Percentiles rank a stretch among this genome's conserved stretches.
Evolutionary conservation across 306 rosid genomes (phyloP).

Genomic region (Cucurbita ficifolia): DNA sequence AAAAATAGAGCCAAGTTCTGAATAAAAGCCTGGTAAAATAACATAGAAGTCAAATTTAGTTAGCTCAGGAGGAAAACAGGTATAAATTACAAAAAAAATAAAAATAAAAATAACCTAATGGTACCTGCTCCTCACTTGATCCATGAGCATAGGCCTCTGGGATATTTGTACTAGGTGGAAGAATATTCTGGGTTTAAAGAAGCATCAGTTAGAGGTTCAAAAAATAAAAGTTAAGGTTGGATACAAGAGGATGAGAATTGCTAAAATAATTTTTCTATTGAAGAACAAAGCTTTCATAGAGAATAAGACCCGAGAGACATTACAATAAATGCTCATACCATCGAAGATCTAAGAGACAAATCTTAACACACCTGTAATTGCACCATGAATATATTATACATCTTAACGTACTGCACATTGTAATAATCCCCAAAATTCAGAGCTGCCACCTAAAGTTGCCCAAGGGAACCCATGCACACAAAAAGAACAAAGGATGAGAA

Average conservation of each 20-base stretch:
- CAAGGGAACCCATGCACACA: neutral
- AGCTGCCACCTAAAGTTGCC: conserved; percentile 62
- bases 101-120: too few species aligned
- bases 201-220: neutral
- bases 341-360: neutral
- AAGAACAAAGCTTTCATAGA: neutral
- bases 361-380: conserved; percentile 66
- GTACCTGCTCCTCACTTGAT: conserved; percentile 76
- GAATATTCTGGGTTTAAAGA: conserved; percentile 36
- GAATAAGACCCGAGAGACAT: neutral
- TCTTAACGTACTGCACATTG: conserved; percentile 63
- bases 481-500: neutral
- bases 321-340: neutral
- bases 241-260: neutral
- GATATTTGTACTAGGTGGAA: conserved; percentile 65
- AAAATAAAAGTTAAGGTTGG: neutral
- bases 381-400: conserved; percentile 78
- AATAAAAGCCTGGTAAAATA: conserved; percentile 55
- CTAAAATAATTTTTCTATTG: neutral
- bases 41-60: conserved; percentile 1
- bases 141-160: conserved; percentile 88
- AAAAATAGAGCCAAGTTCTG: conserved; percentile 90
- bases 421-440: conserved; percentile 70
- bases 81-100: neutral
- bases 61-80: neutral